Percentiles rank a stretch among this genome's conserved stretches.
phyloP scores from a whole-genome alignment of 2,329 filamentous ascomycete genomes.

The Hypoxylon sp. region DNA sequence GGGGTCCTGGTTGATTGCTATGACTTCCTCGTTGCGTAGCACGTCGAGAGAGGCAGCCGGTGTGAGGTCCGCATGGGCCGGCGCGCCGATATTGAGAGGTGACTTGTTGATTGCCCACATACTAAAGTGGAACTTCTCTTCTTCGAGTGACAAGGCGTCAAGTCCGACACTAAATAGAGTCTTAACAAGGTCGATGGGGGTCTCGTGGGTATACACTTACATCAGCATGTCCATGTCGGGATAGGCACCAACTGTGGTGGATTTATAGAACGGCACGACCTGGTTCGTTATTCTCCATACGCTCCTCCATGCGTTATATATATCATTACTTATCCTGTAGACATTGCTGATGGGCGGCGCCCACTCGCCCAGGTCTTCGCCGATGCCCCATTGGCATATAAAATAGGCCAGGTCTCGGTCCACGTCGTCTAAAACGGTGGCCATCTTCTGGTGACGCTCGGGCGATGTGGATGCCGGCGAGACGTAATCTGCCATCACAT shows the following conservation, averaged over 20 bases:
- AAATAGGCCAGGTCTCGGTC: slow-evolving; percentile 61
- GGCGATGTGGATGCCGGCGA: slow-evolving; percentile 55
- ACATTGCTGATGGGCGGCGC: slow-evolving; percentile 59
- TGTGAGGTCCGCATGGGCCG: slow-evolving; percentile 54
- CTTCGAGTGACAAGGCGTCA: slow-evolving; percentile 56
- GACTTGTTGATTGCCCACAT: slow-evolving; percentile 66
- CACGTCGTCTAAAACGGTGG: slow-evolving; percentile 53
- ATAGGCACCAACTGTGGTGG: slow-evolving; percentile 60
- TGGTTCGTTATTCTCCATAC: slow-evolving; percentile 66
- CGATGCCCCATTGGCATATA: slow-evolving; percentile 66
- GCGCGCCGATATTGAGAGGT: slow-evolving; percentile 61
- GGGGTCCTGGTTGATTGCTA: slow-evolving; percentile 69
- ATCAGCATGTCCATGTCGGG: slow-evolving; percentile 66
- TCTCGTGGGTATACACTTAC: slow-evolving; percentile 45
- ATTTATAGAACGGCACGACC: slow-evolving; percentile 59
- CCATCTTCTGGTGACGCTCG: slow-evolving; percentile 61
- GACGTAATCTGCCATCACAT: slow-evolving; percentile 57
- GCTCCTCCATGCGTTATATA: slow-evolving; percentile 62
- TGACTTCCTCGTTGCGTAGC: slow-evolving; percentile 64
- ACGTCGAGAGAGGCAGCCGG: slow-evolving; percentile 56
- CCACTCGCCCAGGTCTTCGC: slow-evolving; percentile 60
- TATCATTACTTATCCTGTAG: slow-evolving; percentile 66
- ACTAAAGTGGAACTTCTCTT: slow-evolving; percentile 65
- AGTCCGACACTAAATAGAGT: slow-evolving; percentile 58
- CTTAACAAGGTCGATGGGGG: neutral